Base-by-base conservation (phyloP, 2,329 filamentous ascomycete genomes). In the Ophiostoma montium region DNA sequence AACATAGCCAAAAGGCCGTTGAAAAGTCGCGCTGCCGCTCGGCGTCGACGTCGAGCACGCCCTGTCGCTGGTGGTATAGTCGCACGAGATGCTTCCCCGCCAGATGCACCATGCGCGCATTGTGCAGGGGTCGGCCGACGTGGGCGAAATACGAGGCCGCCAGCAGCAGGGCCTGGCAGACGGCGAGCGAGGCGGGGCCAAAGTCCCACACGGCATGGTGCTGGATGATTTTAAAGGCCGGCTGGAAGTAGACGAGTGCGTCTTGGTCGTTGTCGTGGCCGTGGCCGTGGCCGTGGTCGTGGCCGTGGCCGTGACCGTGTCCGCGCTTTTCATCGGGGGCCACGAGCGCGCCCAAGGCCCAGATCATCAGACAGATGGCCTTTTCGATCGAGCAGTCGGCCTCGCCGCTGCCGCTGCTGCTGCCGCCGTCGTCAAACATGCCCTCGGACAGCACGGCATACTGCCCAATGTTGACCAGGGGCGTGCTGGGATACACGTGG, bases 1-100 rank as follows among this genome's bases (percentile, higher is more conserved):
- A 68, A 59, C 79, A 84, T 30, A 81, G 81, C 82, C 82, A 86
- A 55, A 82, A 85, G 1, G 77, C 75, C 50, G 81, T 70, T 35
- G 75, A 65, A 50, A 71, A 69, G 16, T 69, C 59, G 54, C 78
- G 71, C 50, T 70, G 58, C 11, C 54, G 57, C 5, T 52, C 48
- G 5, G 51, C 47, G 2, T 51, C 38, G 19, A 23, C 23, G 10
- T 19, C 46, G 5, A 35, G n/a, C n/a, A n/a, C 15, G 11, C 10
- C 16, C 10, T 13, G 13, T 5, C 8, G 13, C n/a, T 16, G 27
- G 9, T 31, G 9, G 3, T 30, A 6, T 5, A 61, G 51, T 15
- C 57, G 55, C 7, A 66, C 53, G 33, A 65, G 60, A 19, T 57
- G 56, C 3, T 58, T 59, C 1, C 62, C 59, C 9, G 63, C 63